Evolutionary conservation across 179 eudicot species (phyloP), one percentile per base, ranked within the genome.

Genomic region (Drosera spatulata): DNA sequence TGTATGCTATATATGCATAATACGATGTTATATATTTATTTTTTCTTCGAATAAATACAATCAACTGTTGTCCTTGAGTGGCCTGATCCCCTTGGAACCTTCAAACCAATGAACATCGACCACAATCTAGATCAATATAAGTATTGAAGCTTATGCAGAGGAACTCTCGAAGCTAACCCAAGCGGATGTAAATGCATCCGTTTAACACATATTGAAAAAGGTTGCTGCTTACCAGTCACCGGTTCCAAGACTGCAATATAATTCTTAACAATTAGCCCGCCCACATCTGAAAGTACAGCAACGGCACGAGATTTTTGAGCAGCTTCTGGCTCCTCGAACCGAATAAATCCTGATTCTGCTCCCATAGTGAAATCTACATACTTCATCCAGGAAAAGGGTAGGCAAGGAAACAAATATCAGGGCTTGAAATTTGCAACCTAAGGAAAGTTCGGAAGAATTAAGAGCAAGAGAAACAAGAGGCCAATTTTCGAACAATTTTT

Each of bases 281-380:
- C 97, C 60, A 82, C 91, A 54, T 85, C 95, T 9, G 86, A 62
- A 61, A 93, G 79, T 42, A 80, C 97, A 10, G 91, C 97, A 71
- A 90, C 91, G 65, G 99, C 95, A 59, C 99, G 87, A 58, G 95
- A 94, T 73, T 93, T 89, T 73, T 86, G 89, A 62, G 88, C 75
- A 22, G 75, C 85, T 47, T 66, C 83, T 55, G 88, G 78, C 62
- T 82, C 88, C 74, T 90, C 97, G 73, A 86, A 93, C 61, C 99
- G 76, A n/a, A 93, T 71, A 68, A 75, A 90, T 53, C 99, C 99
- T 13, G 95, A 80, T 1, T 71, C 80, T 53, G 64, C 81, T 63
- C 99, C 99, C 53, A 85, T 83, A 56, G 65, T 69, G 76, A 89
- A 93, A 75, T 93, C 99, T 59, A 93, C 66, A 69, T 59, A 93